A percentile compares a stretch with the other conserved stretches of the same genome.
Conservation (phyloP, 1,284 basidiomycete genomes). For the Apiotrichum sp. region DNA sequence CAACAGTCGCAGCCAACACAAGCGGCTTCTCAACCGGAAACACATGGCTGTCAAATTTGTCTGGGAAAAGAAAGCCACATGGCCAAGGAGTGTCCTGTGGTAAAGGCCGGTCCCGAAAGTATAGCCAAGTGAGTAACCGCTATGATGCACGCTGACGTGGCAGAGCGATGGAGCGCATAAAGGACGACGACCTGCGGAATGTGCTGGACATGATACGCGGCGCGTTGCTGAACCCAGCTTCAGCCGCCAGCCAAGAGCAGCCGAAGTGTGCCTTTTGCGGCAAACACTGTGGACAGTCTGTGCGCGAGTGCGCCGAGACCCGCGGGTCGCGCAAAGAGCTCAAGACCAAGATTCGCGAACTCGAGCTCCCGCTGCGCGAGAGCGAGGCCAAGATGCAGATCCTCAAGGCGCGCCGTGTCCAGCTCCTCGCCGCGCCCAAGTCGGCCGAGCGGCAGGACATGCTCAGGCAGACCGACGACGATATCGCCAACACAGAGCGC, state of each 20-base stretch:
- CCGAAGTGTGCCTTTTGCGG: constrained; percentile 32
- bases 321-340: constrained; percentile 26
- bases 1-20: too few species aligned
- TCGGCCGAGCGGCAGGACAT: not conserved
- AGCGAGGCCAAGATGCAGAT: not conserved
- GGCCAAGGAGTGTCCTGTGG: constrained; percentile 6
- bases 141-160: not conserved
- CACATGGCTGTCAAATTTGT: constrained; percentile 12
- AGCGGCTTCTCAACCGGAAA: too few species aligned
- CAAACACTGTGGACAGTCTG: constrained; percentile 17
- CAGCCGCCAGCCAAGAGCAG: not conserved
- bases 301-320: constrained; percentile 26
- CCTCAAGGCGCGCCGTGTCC: not conserved
- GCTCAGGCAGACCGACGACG: not conserved
- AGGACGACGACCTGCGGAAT: not conserved
- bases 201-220: constrained; percentile 6
- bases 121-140: constrained; percentile 5
- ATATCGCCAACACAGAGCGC: not conserved
- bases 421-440: not conserved
- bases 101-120: constrained; percentile 7
- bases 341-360: constrained; percentile 27
- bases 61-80: not conserved
- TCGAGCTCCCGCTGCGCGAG: constrained; percentile 9
- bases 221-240: not conserved
- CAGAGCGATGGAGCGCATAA: constrained; percentile 10